Percentiles rank a stretch among this genome's conserved stretches.
Evolutionary conservation across 2,329 filamentous ascomycete genomes (phyloP).

Genomic region (Myriosclerotinia scirpicola): DNA sequence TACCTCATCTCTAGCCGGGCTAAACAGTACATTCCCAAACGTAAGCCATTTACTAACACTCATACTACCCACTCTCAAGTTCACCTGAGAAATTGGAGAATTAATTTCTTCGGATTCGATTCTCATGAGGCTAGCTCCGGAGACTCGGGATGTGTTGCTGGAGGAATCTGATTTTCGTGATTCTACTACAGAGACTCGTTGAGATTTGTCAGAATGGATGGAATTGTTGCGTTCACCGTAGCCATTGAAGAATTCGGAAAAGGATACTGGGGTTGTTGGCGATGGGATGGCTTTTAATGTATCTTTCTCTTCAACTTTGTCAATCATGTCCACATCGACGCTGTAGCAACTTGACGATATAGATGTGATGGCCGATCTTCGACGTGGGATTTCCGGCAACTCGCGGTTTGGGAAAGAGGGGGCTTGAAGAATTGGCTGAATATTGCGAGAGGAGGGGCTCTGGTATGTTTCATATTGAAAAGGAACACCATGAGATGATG

Average conservation of each 20-base stretch:
- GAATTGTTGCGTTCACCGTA: slow-evolving; percentile 44
- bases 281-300: slow-evolving; percentile 47
- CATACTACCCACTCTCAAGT: slow-evolving; percentile 76
- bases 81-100: slow-evolving; percentile 68
- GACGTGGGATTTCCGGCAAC: slow-evolving; percentile 19
- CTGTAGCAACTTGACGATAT: slow-evolving; percentile 54
- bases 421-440: neutral
- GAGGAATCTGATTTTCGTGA: slow-evolving; percentile 32
- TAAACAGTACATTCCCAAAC: slow-evolving; percentile 81
- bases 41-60: slow-evolving; percentile 87
- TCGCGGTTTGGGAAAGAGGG: slow-evolving; percentile 7
- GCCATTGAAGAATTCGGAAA: slow-evolving; percentile 47
- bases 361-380: slow-evolving; percentile 33
- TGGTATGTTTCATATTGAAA: slow-evolving; percentile 56
- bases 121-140: slow-evolving; percentile 27
- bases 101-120: slow-evolving; percentile 49
- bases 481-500: slow-evolving; percentile 56
- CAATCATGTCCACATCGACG: slow-evolving; percentile 54
- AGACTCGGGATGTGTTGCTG: slow-evolving; percentile 30
- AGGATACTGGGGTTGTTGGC: slow-evolving; percentile 48
- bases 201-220: slow-evolving; percentile 18
- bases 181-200: slow-evolving; percentile 24
- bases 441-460: slow-evolving; percentile 15
- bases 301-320: slow-evolving; percentile 43
- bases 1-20: slow-evolving; percentile 73